Conservation (phyloP, 2,329 filamentous ascomycete species). For the Ceratocystis diversiconidia region DNA sequence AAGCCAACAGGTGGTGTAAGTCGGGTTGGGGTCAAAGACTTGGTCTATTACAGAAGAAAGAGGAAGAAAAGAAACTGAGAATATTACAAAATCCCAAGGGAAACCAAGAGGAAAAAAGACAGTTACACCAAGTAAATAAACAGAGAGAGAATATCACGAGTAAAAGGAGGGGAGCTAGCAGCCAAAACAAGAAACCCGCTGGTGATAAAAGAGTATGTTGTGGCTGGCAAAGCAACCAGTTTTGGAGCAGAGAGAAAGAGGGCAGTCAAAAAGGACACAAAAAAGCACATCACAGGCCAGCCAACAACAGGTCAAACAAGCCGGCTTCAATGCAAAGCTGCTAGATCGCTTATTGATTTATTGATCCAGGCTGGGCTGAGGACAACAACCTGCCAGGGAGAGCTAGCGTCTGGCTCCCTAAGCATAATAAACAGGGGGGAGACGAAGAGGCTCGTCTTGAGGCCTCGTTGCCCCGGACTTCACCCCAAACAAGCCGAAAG, state of each 20-base stretch:
- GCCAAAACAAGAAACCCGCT: not conserved
- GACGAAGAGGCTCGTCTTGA: not conserved
- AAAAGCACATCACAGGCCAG: conserved; percentile 4
- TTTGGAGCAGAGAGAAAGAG: not conserved
- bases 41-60: conserved; percentile 6
- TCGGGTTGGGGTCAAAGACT: not conserved
- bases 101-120: not conserved
- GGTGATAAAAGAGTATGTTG: not conserved
- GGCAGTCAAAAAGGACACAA: not conserved
- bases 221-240: not conserved
- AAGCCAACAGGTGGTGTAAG: not conserved
- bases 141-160: conserved; percentile 17
- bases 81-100: not conserved
- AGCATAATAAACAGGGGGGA: not conserved
- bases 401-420: not conserved
- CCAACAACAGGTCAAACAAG: too few species aligned
- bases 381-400: not conserved
- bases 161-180: not conserved
- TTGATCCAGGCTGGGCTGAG: not conserved
- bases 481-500: not conserved
- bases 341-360: not conserved
- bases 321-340: not conserved
- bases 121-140: conserved; percentile 5
- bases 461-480: not conserved
- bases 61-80: conserved; percentile 15